Base-by-base conservation (phyloP, 345 rosid species). In the Carallia brachiata region DNA sequence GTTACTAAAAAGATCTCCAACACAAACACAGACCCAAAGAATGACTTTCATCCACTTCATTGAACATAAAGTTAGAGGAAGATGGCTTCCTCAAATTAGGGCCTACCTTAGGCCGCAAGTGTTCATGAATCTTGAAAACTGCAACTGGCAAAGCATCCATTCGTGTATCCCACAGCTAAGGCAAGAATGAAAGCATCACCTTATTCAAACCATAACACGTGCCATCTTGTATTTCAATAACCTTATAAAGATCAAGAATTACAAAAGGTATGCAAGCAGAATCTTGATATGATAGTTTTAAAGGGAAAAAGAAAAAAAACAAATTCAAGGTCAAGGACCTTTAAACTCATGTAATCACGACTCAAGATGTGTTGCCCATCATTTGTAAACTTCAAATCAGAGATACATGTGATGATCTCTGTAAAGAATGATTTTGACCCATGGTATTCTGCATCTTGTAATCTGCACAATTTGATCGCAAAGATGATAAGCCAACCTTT, bases 301-400 rank as follows among this genome's bases (percentile, higher is more conserved):
- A 30, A 30, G 60, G 17, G 55, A 15, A 52, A 66, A 62, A 48
- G 6, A 70, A 3, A 62, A 18, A 39, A 18, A 39, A 50, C 10
- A 7, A 44, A 59, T 47, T 62, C 34, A 3, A 34, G 28, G 36
- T 59, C 31, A 67, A 63, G 30, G 52, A 88, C 93, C 93, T 86
- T 86, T 67, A 88, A 66, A 77, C 75, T 84, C 87, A 88, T 79
- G 79, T 84, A 86, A 71, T 88, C 90, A 18, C 88, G 90, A 71
- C 87, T 88, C 71, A 88, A 64, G 64, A 88, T 73, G 78, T 82
- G 83, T 66, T 66, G 71, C 57, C 89, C 93, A 69, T 86, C 83
- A 64, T 76, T 74, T 60, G 87, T 64, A 73, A 86, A 88, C 69
- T 84, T 86, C 72, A 88, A 74, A 76, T 85, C 87, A 62, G 90